Evolutionary conservation across 1,284 basidiomycete species (phyloP).

Genomic region (Fomitopsis palustris): DNA sequence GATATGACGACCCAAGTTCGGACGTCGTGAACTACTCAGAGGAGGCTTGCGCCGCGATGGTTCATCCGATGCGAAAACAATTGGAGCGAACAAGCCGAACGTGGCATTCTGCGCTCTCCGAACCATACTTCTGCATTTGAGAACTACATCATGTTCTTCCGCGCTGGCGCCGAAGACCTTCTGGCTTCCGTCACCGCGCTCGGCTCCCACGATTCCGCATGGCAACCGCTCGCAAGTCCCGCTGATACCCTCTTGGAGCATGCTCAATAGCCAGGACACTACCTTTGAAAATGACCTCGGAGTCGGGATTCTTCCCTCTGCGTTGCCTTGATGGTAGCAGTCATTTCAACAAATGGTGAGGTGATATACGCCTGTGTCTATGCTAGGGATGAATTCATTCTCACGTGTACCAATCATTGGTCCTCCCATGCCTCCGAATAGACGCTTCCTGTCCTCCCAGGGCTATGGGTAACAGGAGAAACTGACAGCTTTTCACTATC

Average conservation of each 20-base stretch:
- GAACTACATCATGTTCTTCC: background rate
- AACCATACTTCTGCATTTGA: too few species aligned
- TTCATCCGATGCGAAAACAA: background rate
- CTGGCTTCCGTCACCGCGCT: background rate
- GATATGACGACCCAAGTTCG: too few species aligned
- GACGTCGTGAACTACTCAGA: background rate
- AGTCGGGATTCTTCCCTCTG: too few species aligned
- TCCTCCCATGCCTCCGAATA: too few species aligned
- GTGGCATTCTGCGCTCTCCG: too few species aligned
- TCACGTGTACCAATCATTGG: too few species aligned
- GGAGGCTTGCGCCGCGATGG: background rate
- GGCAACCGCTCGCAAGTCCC: background rate
- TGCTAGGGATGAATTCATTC: background rate
- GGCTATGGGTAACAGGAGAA: background rate
- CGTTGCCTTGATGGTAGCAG: too few species aligned
- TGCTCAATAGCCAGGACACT: too few species aligned
- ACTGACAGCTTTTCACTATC: background rate
- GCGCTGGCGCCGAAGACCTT: background rate
- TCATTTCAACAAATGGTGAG: background rate
- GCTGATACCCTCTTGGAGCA: too few species aligned
- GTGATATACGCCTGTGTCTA: background rate
- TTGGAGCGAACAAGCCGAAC: background rate
- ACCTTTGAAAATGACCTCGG: too few species aligned
- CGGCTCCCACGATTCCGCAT: background rate
- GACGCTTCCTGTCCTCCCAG: background rate